Percentiles rank a stretch among this genome's conserved stretches.
Conservation (phyloP, 441 rosid genomes). For the Euphorbia neoarborescens region DNA sequence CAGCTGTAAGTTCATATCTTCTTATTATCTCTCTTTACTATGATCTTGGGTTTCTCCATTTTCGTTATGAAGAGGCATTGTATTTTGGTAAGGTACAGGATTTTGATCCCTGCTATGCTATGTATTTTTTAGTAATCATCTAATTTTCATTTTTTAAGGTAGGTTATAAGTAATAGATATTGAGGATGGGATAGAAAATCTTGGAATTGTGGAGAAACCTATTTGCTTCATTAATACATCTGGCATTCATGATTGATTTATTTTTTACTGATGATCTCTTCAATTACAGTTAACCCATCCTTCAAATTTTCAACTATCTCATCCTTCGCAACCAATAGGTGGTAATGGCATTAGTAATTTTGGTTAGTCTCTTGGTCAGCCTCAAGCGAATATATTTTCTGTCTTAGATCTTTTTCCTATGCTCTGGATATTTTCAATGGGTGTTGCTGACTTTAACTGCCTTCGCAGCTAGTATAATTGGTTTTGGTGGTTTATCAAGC, state of each 20-base stretch:
- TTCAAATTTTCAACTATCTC: conserved; percentile 49
- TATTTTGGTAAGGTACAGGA: neutral
- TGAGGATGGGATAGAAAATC: neutral
- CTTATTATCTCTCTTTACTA: neutral
- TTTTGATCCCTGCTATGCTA: neutral
- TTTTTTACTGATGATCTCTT: conserved; percentile 17
- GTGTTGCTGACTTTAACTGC: conserved; percentile 18
- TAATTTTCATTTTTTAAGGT: neutral
- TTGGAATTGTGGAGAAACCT: neutral
- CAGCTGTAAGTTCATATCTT: conserved; percentile 39
- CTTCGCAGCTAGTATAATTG: conserved; percentile 32
- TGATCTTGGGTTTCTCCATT: conserved; percentile 3
- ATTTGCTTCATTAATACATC: conserved; percentile 2
- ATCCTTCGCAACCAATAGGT: conserved; percentile 50
- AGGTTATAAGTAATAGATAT: neutral
- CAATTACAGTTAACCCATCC: conserved; percentile 42
- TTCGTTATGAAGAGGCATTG: neutral
- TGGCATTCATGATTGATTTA: neutral
- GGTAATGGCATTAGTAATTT: conserved; percentile 46
- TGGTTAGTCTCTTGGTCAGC: conserved; percentile 52
- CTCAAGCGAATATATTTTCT: conserved; percentile 42
- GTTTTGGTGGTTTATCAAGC: conserved; percentile 39
- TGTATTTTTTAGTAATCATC: neutral
- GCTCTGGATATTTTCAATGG: neutral
- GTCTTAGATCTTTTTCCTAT: conserved; percentile 6